A percentile compares a stretch with the other conserved stretches of the same genome.
phyloP scores from a whole-genome alignment of 2,329 filamentous ascomycete species.

The Alternaria arbusti region DNA sequence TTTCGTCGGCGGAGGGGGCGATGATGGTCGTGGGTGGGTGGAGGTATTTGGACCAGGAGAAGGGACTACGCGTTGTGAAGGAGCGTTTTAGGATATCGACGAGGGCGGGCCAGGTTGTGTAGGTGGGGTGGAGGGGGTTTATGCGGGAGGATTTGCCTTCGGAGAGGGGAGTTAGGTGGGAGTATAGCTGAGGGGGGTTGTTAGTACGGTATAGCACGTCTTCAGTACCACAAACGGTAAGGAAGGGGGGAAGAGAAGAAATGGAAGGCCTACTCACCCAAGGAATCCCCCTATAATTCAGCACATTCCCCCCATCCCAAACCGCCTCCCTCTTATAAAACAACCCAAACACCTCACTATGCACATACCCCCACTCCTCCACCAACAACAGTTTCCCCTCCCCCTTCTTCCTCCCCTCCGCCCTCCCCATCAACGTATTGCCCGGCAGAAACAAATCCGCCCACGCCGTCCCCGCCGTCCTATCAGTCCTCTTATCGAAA shows the following conservation, averaged over 20 bases:
- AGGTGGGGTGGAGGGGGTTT: constrained; percentile 28
- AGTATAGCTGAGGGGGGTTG: constrained; percentile 34
- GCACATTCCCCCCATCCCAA: constrained; percentile 44
- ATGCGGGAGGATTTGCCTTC: constrained; percentile 31
- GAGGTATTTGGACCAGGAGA: constrained; percentile 39
- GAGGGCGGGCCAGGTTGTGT: constrained; percentile 34
- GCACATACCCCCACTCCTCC: constrained; percentile 42
- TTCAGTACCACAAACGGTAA: neutral
- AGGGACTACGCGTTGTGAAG: constrained; percentile 35
- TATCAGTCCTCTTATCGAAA: constrained; percentile 27
- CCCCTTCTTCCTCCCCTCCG: constrained; percentile 28
- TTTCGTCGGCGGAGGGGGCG: neutral
- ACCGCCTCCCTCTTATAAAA: constrained; percentile 42
- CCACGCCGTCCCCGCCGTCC: constrained; percentile 43
- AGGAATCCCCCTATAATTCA: constrained; percentile 46
- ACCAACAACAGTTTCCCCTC: constrained; percentile 42
- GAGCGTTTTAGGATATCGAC: constrained; percentile 27
- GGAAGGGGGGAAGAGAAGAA: no score
- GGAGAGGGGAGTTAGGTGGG: constrained; percentile 32
- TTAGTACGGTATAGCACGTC: neutral
- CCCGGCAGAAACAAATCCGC: constrained; percentile 43
- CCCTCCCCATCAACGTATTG: constrained; percentile 40
- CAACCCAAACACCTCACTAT: constrained; percentile 27
- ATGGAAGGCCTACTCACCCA: constrained; percentile 31
- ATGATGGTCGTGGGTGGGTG: constrained; percentile 19